Evolutionary conservation across 805 yeast species (phyloP), one percentile per base, ranked within the genome.

Genomic region (Metschnikowia proteae): DNA sequence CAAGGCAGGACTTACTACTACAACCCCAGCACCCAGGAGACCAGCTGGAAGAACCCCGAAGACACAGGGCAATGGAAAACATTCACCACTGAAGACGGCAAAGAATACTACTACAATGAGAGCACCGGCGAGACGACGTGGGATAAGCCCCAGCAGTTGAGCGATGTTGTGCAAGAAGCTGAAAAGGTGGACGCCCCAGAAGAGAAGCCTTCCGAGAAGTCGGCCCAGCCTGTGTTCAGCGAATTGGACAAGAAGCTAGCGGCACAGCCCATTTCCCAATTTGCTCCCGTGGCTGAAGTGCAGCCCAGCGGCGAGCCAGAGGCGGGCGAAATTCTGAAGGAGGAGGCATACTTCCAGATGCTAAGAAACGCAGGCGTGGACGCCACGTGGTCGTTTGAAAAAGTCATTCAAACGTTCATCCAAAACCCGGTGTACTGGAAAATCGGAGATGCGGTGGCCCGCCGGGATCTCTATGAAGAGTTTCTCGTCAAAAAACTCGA

Each of bases 1-100:
- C 80, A 80, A 45, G 94, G 95, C 0, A 73, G 83, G 43, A 69
- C 72, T 1, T 91, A 90, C 66, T 90, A 85, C 65, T 88, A 81
- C 63, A 82, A 90, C 54, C 46, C 78, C 0, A 74, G 62, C 27
- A 84, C 92, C 0, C 78, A 81, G 43, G 81, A 81, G 54, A 82
- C 96, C 0, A 80, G 83, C 44, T 89, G 97, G 96, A 88, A 86
- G 26, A 81, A 82, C 54, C 97, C 97, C 0, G 78, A 66, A 13
- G 45, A 40, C 11, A 47, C 50, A 35, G 30, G 8, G 17, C 32
- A 26, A 13, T 73, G 74, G 66, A 76, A 79, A 26, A 71, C 82
- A 13, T 71, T 68, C 34, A 67, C 69, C 22, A 74, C 83, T 1
- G 80, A 78, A 13, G 90, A 73, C 8, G 79, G 91, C 3, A 69